Evolutionary conservation across 208 protist genomes (phyloP), one percentile per base, ranked within the genome.

Genomic region (Wallacemonas rigidus): DNA sequence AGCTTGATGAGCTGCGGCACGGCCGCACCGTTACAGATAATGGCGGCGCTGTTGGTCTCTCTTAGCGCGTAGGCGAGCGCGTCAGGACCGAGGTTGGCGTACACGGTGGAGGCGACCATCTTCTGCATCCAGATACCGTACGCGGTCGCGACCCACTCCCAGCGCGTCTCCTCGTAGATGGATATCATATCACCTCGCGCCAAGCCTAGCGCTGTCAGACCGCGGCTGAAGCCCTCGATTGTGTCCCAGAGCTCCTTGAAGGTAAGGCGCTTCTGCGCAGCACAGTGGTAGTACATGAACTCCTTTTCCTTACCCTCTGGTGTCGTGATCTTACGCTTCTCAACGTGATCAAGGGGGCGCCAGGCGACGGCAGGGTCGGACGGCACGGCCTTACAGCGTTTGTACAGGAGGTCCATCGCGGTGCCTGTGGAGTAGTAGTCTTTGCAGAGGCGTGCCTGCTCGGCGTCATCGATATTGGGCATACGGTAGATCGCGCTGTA

Each of bases 121-220:
- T 78, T 57, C 73, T 95, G 88, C 40, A 81, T 73, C 86, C 87
- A 92, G 55, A 91, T 86, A 48, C 81, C 90, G 62, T 92, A 92
- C 9, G 87, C 68, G 12, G 81, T 75, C 36, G 86, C 81, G 44
- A 95, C 60, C 86, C 87, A 92, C 77, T 95, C 85, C 80, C 80
- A 90, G 56, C 89, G 86, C 26, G 89, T 94, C 57, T 92, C 86
- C 58, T 88, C 80, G 74, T 92, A 92, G 55, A 94, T 83, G 75
- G 79, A 77, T 14, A 94, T 73, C 50, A 68, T 77, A 5, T 68
- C 48, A 17, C 75, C 36, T 14, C 56, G 12, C 11, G 38, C 17
- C 17, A 90, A 51, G 39, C 85, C 87, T n/a, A 90, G 60, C 3
- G 61, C 54, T 15, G 50, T 47, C 35, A 94, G 81, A n/a, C 86